Base-by-base conservation (phyloP, 2,329 filamentous ascomycete genomes). In the Ophiostoma ips region DNA sequence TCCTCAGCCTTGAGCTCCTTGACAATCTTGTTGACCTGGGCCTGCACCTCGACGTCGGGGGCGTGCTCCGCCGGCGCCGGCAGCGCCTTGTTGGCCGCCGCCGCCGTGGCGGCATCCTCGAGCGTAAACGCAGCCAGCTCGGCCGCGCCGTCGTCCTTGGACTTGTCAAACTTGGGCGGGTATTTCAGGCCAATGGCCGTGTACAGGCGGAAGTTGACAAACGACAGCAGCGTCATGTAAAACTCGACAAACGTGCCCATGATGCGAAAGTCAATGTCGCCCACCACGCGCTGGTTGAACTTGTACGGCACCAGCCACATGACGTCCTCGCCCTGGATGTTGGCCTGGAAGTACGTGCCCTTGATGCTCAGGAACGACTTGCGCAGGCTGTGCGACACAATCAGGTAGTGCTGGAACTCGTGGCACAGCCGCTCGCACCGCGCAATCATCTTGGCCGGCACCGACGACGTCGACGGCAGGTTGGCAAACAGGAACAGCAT, bases 201-300 rank as follows among this genome's bases (percentile, higher is more conserved):
- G 71, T 95, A 98, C 44, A 98, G 74, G 56, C 87, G 76, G 73
- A 88, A 98, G 73, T 98, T 95, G 68, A 96, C 81, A 61, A 98
- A 98, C 53, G 90, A 85, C 18, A 98, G 73, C 13, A 98, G 75
- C 5, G 90, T 96, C 61, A 94, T 95, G 72, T 98, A 98, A 66
- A 98, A 98, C 66, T 98, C 90, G 57, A 98, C 82, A 63, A 98
- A 98, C 5, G 92, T 98, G 53, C 87, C 90, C 92, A 98, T 98
- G 68, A 98, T 98, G 61, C 92, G 77, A 71, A 95, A 98, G 66
- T 98, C 92, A 56, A 98, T 84, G 66, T 98, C 92, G 52, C 84
- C 87, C 37, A 92, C 86, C 13, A 95, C 83, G 58, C 86, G 77
- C 72, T 98, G 92, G 62, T 96, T 95, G 69, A 98, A 98, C 66